Evolutionary conservation across 805 yeast species (phyloP), one percentile per base, ranked within the genome.

Genomic region (Sporopachydermia lactativora): DNA sequence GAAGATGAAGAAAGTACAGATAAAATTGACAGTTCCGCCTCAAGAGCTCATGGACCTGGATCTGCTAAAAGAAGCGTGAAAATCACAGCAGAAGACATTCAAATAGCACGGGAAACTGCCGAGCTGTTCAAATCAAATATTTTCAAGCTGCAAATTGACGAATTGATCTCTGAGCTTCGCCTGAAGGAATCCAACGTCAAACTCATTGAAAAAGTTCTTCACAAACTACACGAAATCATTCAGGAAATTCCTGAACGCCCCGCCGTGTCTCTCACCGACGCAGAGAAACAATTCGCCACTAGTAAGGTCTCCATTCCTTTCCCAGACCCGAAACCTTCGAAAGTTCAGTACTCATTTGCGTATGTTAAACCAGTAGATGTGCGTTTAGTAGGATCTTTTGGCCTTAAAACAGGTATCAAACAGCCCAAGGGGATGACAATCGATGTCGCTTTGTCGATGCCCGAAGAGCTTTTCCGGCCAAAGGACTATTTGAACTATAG

Each of bases 111-210:
- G 51, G 96, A 88, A 57, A 83, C 96, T 1, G 92, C 94, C 1
- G 96, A 88, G 57, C 63, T 89, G 37, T 92, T 88, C 74, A 85
- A 88, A 54, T 85, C 96, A 5, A 92, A 88, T 59, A 86, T 92
- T 42, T 89, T 92, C 75, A 92, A 92, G 58, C 61, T 92, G 43
- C 95, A 92, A 62, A 86, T 92, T 45, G 97, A 88, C 60, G 97
- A 88, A 55, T 65, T 92, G 35, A 64, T 92, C 49, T 73, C 75
- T 49, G 97, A 89, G 58, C 72, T 89, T 35, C 73, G 75, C 49
- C 58, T 88, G 35, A 81, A 81, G 50, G 89, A 83, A 15, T 59
- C 73, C 14, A 77, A 79, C 52, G 70, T 80, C 36, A 55, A 71
- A 39, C 65, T 68, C 39, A 74, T 84, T 42, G 95, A 84, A 54